Evolutionary conservation across 139 green algal genomes (phyloP).

Genomic region (Penium margaritaceum): DNA sequence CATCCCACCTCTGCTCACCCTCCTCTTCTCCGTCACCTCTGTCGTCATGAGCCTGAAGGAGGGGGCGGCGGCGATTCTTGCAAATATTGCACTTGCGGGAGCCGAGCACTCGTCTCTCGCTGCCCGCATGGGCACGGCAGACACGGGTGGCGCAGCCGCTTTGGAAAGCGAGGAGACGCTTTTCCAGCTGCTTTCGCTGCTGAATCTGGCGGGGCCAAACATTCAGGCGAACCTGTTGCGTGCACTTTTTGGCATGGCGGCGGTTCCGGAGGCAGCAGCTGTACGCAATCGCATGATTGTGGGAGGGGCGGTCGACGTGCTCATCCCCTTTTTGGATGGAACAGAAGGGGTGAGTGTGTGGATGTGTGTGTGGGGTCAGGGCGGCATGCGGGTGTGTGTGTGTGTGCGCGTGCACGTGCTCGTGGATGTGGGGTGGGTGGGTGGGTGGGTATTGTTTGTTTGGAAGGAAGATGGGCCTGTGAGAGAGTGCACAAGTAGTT

Average conservation of each 20-base stretch:
- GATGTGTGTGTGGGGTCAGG: too few species aligned
- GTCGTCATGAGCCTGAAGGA: conserved; percentile 36
- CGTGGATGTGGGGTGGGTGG: too few species aligned
- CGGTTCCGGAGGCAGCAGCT: background rate
- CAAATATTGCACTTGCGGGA: conserved; percentile 15
- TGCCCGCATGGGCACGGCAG: too few species aligned
- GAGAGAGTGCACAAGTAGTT: too few species aligned
- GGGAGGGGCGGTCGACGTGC: conserved; percentile 10
- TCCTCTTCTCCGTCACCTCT: conserved; percentile 37
- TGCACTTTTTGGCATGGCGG: conserved; percentile 26
- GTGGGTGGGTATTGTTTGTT: too few species aligned
- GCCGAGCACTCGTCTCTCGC: too few species aligned
- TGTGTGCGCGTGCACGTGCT: too few species aligned
- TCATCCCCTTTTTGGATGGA: conserved; percentile 23
- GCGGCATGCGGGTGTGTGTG: too few species aligned
- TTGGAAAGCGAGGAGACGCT: conserved; percentile 31
- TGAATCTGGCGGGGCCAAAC: conserved; percentile 3
- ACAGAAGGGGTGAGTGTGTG: too few species aligned
- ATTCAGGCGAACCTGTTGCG: too few species aligned
- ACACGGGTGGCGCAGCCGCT: conserved; percentile 11
- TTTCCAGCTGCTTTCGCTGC: conserved; percentile 31
- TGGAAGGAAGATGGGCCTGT: too few species aligned
- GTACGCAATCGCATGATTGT: conserved; percentile 11
- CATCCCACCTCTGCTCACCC: conserved; percentile 24
- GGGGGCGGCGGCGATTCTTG: conserved; percentile 23